Percentiles rank a stretch among this genome's conserved stretches.
Evolutionary conservation across 257 asterid genomes (phyloP).

Genomic region (Penstemon newberryi): DNA sequence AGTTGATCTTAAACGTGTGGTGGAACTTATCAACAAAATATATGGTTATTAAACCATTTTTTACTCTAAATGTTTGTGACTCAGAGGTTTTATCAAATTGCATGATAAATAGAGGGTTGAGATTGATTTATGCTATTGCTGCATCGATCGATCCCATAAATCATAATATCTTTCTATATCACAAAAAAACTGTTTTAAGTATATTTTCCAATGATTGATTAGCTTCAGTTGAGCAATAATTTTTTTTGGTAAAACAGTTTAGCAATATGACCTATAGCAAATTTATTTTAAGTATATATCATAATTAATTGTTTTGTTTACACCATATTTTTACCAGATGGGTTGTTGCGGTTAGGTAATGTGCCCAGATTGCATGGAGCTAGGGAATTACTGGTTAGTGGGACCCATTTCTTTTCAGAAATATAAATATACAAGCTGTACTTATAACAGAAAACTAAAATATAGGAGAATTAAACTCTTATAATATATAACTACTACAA

Average conservation of each 20-base stretch:
- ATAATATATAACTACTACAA: no score
- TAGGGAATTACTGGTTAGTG: conserved; percentile 29
- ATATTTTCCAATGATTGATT: conserved; percentile 39
- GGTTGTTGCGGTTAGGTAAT: conserved; percentile 51
- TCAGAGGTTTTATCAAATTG: not conserved
- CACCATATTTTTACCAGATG: not conserved
- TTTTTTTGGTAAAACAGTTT: not conserved
- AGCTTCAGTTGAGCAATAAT: conserved; percentile 5
- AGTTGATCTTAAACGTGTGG: no score
- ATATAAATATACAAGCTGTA: no score
- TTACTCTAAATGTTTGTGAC: not conserved
- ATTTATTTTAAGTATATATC: conserved; percentile 10
- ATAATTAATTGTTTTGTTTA: not conserved
- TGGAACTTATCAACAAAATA: no score
- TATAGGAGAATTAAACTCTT: no score
- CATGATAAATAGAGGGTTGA: not conserved
- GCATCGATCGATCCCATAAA: conserved; percentile 22
- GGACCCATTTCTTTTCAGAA: conserved; percentile 33
- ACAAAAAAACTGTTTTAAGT: conserved; percentile 43
- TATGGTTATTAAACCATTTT: not conserved
- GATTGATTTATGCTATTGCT: not conserved
- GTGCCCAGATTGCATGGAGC: conserved; percentile 62
- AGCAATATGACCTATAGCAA: conserved; percentile 38
- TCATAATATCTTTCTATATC: conserved; percentile 32
- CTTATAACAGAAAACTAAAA: no score